These are phyloP conservation scores for Crithidia mellificae DNA, from an alignment of 208 protist species.

Conservation along the genomic window DNA sequence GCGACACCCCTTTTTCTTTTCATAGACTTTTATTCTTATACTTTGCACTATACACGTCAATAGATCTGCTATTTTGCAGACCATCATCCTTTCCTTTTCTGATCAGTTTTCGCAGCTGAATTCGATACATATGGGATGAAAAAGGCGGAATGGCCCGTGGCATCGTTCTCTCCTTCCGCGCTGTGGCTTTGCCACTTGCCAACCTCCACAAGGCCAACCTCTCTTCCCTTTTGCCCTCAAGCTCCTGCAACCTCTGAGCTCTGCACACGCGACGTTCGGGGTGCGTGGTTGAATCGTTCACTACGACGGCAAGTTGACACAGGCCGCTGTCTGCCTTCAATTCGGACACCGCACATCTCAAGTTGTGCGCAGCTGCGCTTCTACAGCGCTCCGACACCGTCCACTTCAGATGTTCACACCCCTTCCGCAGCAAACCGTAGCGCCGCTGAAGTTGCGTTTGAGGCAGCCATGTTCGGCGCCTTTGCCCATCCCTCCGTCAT, in stretches of 20 bases:
- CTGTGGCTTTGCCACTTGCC: not conserved
- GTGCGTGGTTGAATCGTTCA: no score
- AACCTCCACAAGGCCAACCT: not conserved
- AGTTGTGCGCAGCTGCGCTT: not conserved
- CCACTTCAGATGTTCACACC: not conserved
- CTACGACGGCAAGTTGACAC: no score
- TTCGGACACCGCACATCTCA: not conserved
- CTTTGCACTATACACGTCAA: no score
- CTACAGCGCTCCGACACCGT: not conserved
- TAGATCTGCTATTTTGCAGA: no score
- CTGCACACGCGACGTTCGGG: no score
- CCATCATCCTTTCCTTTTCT: no score
- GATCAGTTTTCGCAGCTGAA: no score
- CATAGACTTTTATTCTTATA: no score
- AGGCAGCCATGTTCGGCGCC: slow-evolving; percentile 17
- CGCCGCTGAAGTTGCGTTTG: slow-evolving; percentile 13
- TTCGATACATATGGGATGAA: slow-evolving; percentile 6
- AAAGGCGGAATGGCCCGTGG: not conserved
- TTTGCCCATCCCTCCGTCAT: not conserved
- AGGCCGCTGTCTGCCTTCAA: no score
- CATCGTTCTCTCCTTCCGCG: not conserved
- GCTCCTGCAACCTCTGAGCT: no score
- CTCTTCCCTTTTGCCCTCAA: not conserved
- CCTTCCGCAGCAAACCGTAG: not conserved
- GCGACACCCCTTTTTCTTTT: no score